These are phyloP conservation scores for Colletotrichum tropicicola DNA, from an alignment of 2,329 filamentous ascomycete species.

Conservation along the genomic window DNA sequence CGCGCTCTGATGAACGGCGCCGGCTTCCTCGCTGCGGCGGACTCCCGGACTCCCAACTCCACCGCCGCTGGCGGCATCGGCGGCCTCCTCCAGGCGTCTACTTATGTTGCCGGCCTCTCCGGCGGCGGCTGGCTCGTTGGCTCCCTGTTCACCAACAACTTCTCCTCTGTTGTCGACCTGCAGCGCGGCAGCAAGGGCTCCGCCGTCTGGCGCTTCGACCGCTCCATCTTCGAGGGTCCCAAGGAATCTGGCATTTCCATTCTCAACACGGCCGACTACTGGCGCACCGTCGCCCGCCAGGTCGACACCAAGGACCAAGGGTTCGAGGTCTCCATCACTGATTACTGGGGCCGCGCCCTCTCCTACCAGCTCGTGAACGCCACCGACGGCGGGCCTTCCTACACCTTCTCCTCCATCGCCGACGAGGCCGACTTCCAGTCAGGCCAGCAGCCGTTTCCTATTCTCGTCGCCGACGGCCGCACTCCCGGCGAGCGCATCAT, in stretches of 20 bases:
- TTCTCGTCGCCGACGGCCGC: slow-evolving; percentile 59
- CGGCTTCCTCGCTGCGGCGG: slow-evolving; percentile 82
- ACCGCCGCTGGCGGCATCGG: slow-evolving; percentile 75
- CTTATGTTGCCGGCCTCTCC: slow-evolving; percentile 83
- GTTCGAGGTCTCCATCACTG: slow-evolving; percentile 75
- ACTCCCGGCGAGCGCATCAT: slow-evolving; percentile 53
- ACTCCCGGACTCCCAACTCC: slow-evolving; percentile 72
- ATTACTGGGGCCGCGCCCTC: slow-evolving; percentile 90
- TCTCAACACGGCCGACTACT: slow-evolving; percentile 44
- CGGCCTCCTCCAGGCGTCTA: slow-evolving; percentile 81
- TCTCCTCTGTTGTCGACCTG: slow-evolving; percentile 71
- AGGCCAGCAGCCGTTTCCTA: slow-evolving; percentile 56
- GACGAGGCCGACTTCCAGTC: slow-evolving; percentile 48
- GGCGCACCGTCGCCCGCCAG: slow-evolving; percentile 44
- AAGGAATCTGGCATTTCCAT: slow-evolving; percentile 42
- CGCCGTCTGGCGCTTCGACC: slow-evolving; percentile 50
- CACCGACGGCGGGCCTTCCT: slow-evolving; percentile 75
- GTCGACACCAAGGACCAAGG: slow-evolving; percentile 49
- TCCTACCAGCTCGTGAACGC: slow-evolving; percentile 86
- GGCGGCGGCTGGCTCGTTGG: slow-evolving; percentile 88
- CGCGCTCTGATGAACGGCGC: slow-evolving; percentile 87
- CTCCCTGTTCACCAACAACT: slow-evolving; percentile 87
- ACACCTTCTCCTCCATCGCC: slow-evolving; percentile 80
- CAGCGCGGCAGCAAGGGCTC: slow-evolving; percentile 49
- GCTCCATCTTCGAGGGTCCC: slow-evolving; percentile 52